Percentiles rank a stretch among this genome's conserved stretches.
phyloP scores from a whole-genome alignment of 2,329 filamentous ascomycete genomes.

The Neonectria ditissima region DNA sequence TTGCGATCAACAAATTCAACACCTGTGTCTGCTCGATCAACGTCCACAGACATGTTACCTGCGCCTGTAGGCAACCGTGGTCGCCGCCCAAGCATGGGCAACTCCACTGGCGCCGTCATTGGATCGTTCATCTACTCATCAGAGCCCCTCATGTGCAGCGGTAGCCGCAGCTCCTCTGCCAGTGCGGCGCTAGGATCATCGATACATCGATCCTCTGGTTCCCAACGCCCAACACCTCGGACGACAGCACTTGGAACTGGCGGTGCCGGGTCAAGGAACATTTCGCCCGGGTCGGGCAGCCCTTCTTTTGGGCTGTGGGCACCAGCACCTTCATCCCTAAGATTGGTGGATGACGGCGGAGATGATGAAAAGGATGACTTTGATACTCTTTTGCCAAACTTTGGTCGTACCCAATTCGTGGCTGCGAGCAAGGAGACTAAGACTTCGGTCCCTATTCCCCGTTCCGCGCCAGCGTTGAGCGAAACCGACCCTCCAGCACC shows the following conservation, averaged over 20 bases:
- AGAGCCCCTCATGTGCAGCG: conserved; percentile 55
- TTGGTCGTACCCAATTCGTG: conserved; percentile 56
- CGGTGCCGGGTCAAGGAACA: conserved; percentile 36
- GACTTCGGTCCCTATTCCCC: conserved; percentile 4
- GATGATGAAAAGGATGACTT: conserved; percentile 58
- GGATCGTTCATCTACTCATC: conserved; percentile 53
- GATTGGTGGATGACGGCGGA: conserved; percentile 59
- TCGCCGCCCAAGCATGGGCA: conserved; percentile 42
- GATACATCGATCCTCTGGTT: conserved; percentile 47
- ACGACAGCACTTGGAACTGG: conserved; percentile 34
- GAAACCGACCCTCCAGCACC: conserved; percentile 29
- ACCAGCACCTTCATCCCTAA: conserved; percentile 54
- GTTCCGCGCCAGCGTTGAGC: conserved; percentile 18
- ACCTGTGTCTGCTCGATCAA: conserved; percentile 49
- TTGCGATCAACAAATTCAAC: conserved; percentile 61
- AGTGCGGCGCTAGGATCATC: conserved; percentile 50
- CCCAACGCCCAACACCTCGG: conserved; percentile 42
- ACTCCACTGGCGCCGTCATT: conserved; percentile 42
- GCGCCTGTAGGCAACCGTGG: conserved; percentile 33
- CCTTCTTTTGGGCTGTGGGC: conserved; percentile 50
- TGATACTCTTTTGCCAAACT: conserved; percentile 64
- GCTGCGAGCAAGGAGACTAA: conserved; percentile 31
- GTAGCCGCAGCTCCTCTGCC: conserved; percentile 60
- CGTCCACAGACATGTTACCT: conserved; percentile 46
- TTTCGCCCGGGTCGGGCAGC: conserved; percentile 33